Evolutionary conservation across 2,329 filamentous ascomycete genomes (phyloP).

Genomic region (Ascochyta clinopodiicola): DNA sequence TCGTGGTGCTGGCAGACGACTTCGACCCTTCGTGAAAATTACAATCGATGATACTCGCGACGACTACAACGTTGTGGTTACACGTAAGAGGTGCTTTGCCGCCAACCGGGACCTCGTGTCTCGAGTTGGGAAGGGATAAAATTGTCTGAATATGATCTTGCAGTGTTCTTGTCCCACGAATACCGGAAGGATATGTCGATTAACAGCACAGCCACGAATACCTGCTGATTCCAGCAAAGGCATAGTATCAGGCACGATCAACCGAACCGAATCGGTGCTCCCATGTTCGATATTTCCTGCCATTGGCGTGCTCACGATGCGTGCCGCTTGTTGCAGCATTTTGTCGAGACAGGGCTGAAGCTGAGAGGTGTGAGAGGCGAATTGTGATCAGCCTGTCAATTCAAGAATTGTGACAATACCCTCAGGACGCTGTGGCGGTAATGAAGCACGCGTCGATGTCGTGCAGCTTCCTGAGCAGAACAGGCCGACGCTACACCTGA

Average conservation of each 20-base stretch:
- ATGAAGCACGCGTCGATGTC: no score
- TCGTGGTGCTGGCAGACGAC: constrained; percentile 51
- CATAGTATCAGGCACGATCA: neutral
- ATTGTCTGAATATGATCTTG: constrained; percentile 50
- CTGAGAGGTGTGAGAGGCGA: no score
- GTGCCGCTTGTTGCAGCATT: no score
- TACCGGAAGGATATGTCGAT: constrained; percentile 21
- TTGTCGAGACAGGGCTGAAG: no score
- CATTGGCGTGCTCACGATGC: no score
- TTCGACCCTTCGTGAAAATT: constrained; percentile 41
- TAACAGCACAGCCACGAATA: constrained; percentile 20
- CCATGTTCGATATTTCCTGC: no score
- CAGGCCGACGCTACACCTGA: no score
- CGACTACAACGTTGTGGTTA: constrained; percentile 38
- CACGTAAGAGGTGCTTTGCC: constrained; percentile 55
- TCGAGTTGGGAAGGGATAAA: constrained; percentile 49
- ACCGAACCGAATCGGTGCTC: no score
- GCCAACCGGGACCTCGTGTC: constrained; percentile 55
- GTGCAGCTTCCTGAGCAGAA: no score
- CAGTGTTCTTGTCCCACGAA: constrained; percentile 18
- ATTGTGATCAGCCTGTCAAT: no score
- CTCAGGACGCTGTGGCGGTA: no score
- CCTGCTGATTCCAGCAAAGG: neutral
- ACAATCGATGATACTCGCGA: constrained; percentile 47
- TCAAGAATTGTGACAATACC: no score